Conservation (phyloP, 2,329 filamentous ascomycete species). For the Lachnellula suecica region DNA sequence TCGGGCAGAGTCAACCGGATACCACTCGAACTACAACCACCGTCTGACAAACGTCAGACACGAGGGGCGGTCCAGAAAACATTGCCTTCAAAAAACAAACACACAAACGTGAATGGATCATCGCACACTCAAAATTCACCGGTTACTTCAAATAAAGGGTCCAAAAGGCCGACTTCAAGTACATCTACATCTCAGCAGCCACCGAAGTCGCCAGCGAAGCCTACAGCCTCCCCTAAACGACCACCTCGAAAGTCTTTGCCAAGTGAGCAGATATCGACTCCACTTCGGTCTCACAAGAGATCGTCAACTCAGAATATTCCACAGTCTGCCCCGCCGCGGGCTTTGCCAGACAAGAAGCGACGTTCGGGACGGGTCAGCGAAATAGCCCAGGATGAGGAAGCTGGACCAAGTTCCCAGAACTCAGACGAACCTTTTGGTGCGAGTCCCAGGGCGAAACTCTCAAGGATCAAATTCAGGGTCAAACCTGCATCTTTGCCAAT, state of each 20-base stretch:
- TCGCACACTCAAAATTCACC: conserved; percentile 19
- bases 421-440: conserved; percentile 18
- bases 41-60: conserved; percentile 51
- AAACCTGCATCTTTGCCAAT: conserved; percentile 52
- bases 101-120: conserved; percentile 22
- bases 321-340: conserved; percentile 19
- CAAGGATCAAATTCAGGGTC: conserved; percentile 51
- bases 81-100: conserved; percentile 26
- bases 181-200: conserved; percentile 16
- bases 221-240: conserved; percentile 27
- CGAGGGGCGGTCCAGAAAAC: conserved; percentile 42
- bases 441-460: conserved; percentile 30
- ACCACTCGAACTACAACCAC: conserved; percentile 51
- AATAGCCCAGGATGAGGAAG: conserved; percentile 17
- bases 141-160: conserved; percentile 19
- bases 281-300: conserved; percentile 26
- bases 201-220: conserved; percentile 23
- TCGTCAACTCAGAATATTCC: conserved; percentile 13
- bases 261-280: conserved; percentile 24
- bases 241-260: conserved; percentile 28
- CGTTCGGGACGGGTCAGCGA: conserved; percentile 25
- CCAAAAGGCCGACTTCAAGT: conserved; percentile 18
- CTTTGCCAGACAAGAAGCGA: conserved; percentile 19
- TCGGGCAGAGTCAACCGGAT: conserved; percentile 62
- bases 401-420: conserved; percentile 12